Evolutionary conservation across 2,329 filamentous ascomycete species (phyloP), one percentile per base, ranked within the genome.

Genomic region (Aspergillus tubingensis): DNA sequence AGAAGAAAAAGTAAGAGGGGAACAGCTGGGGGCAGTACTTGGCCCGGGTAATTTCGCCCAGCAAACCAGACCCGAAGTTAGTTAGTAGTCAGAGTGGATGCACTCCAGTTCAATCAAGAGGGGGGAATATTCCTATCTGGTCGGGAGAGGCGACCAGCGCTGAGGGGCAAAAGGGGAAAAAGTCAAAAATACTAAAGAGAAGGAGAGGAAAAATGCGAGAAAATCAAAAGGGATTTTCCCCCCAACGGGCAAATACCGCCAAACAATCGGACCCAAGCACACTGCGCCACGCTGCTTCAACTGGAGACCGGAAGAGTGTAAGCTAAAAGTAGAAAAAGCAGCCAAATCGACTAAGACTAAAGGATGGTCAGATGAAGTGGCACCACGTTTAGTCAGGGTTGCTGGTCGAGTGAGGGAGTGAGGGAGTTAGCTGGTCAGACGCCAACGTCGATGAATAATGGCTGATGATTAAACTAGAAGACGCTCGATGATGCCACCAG

Each of bases 401-500:
- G 32, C 36, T 49, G 30, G 39, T 47, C 47, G 17, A 43, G 39
- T 19, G 39, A 43, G 38, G 17, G 25, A 27, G 23, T 23, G 5
- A 23, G 23, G 23, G 6, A 25, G 25, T 8, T 19, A 56, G 47
- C 43, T 21, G 27, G 32, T 32, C 39, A 53, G 54, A 56, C 39
- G 23, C 36, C 43, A 54, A 13, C 13, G 48, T 36, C 49, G 39
- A 53, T 32, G 48, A 59, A 56, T 55, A 57, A 57, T 57, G 54
- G 54, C 50, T 60, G 54, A 65, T 47, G 41, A 21, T 36, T 25
- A 2, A 2, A 52, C 32, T 50, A 17, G 62, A 62, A 55, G 54
- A 63, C 56, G 61, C 63, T 67, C 23, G 56, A 62, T 66, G 64
- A 64, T 64, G 60, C 62, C 62, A 59, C 60, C 13, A 36, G 30